Evolutionary conservation across 169 alveolate genomes (phyloP).

Genomic region (Theileria orientalis): DNA sequence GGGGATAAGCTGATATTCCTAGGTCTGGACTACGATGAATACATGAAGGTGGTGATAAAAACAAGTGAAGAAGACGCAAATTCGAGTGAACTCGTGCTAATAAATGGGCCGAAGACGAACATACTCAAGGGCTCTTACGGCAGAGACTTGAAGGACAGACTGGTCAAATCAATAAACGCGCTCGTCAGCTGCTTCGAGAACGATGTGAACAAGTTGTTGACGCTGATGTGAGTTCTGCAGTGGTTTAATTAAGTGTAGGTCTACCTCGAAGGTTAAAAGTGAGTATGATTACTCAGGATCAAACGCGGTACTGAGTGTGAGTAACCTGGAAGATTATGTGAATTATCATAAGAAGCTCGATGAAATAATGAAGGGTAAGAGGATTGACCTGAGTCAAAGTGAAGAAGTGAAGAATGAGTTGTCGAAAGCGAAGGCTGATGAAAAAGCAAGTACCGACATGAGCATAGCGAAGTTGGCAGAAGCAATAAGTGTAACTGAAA

Average conservation of each 20-base stretch:
- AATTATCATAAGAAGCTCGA: constrained; percentile 37
- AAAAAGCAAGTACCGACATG: constrained; percentile 9
- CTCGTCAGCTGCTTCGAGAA: constrained; percentile 25
- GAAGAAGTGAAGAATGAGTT: not conserved
- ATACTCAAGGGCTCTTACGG: constrained; percentile 38
- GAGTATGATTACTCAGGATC: constrained; percentile 39
- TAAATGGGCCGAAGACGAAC: constrained; percentile 42
- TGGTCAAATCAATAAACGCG: constrained; percentile 16
- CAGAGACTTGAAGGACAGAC: not conserved
- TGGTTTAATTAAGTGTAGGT: not conserved
- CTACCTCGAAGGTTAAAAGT: not conserved
- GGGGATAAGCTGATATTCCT: constrained; percentile 36
- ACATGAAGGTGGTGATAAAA: constrained; percentile 25
- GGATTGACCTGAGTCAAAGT: constrained; percentile 23
- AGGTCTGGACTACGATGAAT: constrained; percentile 23
- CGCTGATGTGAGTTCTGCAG: constrained; percentile 25
- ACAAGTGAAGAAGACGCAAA: constrained; percentile 10
- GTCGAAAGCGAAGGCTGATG: not conserved
- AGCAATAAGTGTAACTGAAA: constrained; percentile 16
- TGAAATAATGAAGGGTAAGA: constrained; percentile 26
- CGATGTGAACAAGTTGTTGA: constrained; percentile 33
- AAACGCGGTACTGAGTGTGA: constrained; percentile 22
- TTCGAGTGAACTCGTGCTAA: constrained; percentile 22
- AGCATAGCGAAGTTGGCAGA: constrained; percentile 18
- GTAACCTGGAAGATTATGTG: constrained; percentile 36